Percentiles rank a stretch among this genome's conserved stretches.
These are phyloP conservation scores for Larix sibirica DNA, from an alignment of 83 land plant species.

Conservation along the genomic window DNA sequence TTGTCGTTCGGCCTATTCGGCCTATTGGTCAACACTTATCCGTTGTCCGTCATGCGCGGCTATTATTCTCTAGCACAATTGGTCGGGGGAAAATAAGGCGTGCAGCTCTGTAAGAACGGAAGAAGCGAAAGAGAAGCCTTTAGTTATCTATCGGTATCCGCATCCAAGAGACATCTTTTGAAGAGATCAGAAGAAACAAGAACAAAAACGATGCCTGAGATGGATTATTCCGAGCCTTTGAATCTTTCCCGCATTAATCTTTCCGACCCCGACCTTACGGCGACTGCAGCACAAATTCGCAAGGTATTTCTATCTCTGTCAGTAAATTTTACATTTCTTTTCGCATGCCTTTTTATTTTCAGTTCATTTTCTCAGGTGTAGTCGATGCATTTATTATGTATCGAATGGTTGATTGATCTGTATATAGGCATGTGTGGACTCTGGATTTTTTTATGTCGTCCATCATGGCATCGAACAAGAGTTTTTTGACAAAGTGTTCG, in stretches of 20 bases:
- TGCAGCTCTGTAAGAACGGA: too few relatives aligned
- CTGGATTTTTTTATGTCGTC: constrained; percentile 79
- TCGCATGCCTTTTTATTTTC: neutral
- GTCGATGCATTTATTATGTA: too few relatives aligned
- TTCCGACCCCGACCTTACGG: constrained; percentile 2
- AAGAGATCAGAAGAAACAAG: too few relatives aligned
- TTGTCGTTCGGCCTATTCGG: too few relatives aligned
- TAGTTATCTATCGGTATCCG: too few relatives aligned
- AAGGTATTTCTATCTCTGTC: neutral
- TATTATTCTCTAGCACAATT: too few relatives aligned
- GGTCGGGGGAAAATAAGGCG: too few relatives aligned
- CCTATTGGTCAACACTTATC: too few relatives aligned
- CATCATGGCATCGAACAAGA: constrained; percentile 82
- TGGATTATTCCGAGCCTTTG: neutral
- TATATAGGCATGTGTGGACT: constrained; percentile 66
- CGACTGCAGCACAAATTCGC: constrained; percentile 4
- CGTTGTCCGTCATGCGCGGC: too few relatives aligned
- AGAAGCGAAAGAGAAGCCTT: too few relatives aligned
- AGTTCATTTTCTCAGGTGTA: neutral
- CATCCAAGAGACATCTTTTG: too few relatives aligned
- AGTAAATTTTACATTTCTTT: neutral
- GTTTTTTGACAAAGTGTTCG: constrained; percentile 58
- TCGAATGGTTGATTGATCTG: neutral
- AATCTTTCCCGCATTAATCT: constrained; percentile 9
- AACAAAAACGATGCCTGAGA: neutral